A percentile compares a stretch with the other conserved stretches of the same genome.
phyloP scores from a whole-genome alignment of 2,329 filamentous ascomycete genomes.

The Cercospora sojina region DNA sequence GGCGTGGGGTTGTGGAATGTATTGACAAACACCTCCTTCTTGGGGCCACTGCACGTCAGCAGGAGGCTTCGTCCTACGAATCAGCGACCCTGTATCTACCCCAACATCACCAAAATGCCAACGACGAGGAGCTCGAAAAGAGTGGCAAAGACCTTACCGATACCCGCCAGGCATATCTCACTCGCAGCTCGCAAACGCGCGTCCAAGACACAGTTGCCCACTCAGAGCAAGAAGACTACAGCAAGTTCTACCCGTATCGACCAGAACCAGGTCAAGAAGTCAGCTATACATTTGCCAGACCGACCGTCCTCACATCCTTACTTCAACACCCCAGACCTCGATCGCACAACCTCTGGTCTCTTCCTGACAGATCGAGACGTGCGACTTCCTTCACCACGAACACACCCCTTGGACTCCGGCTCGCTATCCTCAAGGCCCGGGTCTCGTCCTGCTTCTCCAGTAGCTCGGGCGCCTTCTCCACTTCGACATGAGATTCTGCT shows the following conservation, averaged over 20 bases:
- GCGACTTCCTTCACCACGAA: background rate
- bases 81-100: background rate
- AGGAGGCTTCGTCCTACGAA: background rate
- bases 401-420: background rate
- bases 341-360: background rate
- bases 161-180: background rate
- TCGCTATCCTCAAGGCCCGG: background rate
- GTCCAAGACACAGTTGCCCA: background rate
- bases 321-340: background rate
- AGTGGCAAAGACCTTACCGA: background rate
- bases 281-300: background rate
- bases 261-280: background rate
- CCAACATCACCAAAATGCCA: background rate
- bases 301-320: background rate
- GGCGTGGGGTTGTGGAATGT: conserved; percentile 1
- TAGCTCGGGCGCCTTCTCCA: background rate
- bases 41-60: background rate
- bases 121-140: background rate
- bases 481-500: background rate
- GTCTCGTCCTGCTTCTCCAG: background rate
- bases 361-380: conserved; percentile 2
- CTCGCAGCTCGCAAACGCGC: background rate
- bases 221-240: background rate
- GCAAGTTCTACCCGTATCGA: background rate
- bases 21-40: background rate